Base-by-base conservation (phyloP, 768 basidiomycete genomes). In the Pholiota molesta region DNA sequence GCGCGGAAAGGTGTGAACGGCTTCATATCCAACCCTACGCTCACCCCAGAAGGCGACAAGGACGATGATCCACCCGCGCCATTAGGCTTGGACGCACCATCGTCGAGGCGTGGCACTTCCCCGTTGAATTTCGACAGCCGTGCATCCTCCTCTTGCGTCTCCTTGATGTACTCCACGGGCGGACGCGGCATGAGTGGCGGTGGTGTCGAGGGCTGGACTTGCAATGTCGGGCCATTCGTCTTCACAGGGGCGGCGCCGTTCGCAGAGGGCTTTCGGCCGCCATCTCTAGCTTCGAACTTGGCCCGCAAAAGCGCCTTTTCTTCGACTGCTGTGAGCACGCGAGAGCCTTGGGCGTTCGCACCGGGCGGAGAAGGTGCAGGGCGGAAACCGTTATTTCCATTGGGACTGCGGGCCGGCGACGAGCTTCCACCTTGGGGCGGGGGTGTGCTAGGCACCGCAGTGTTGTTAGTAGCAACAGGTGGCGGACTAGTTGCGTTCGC, bases 121-220 rank as follows among this genome's bases (percentile, higher is more conserved):
- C 70, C 76, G 57, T 75, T 78, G 56, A 73, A 69, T 51, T 74
- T 73, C 35, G 82, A 81, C 11, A 86, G 78, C 16, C 89, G 82
- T 16, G 82, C 76, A 65, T 94, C 90, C 66, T 88, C 91, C 66
- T 88, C 88, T 62, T 84, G 87, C 17, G 92, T 94, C 75, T 94
- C 89, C 64, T 89, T 85, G 62, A 94, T 92, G 71, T 94, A 94
- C 58, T 90, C 88, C 6, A 72, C 85, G 9, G 92, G 92, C 1
- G 92, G 92, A 55, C 88, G 86, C 2, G 92, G 92, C 78, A 83
- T 77, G 63, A 94, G 75, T 8, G 92, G 91, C 1, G 91, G 91
- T 0, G 90, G 92, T 0, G 82, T 73, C 9, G 69, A 49, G 21
- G 57, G 59, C 16, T 66, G 44, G 11, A 66, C 44, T 62, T 69